These are phyloP conservation scores for Starmerella apicola DNA, from an alignment of 805 yeast species.

Conservation along the genomic window DNA sequence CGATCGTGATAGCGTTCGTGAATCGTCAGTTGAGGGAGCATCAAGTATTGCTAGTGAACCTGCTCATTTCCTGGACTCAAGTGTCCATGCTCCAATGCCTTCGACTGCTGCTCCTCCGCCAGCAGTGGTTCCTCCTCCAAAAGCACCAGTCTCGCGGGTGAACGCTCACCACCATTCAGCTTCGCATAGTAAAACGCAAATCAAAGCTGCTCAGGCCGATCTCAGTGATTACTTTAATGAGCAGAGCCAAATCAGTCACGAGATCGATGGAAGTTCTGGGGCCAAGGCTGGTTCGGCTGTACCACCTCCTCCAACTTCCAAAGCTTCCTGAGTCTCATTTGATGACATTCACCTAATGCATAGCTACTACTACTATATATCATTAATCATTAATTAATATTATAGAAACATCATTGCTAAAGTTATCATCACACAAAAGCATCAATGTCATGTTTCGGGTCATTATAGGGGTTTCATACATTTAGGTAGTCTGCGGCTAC, in stretches of 20 bases:
- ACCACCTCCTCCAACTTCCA: no score
- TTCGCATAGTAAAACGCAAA: neutral
- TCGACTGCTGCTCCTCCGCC: neutral
- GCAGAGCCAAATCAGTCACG: slow-evolving; percentile 20
- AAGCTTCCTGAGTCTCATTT: no score
- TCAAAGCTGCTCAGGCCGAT: slow-evolving; percentile 3
- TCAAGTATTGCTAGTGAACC: no score
- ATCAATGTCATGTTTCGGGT: no score
- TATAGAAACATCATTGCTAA: no score
- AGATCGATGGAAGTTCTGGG: slow-evolving; percentile 13
- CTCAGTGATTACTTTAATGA: slow-evolving; percentile 21
- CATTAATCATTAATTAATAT: no score
- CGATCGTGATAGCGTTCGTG: slow-evolving; percentile 7
- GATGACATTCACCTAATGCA: no score
- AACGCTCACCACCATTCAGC: slow-evolving; percentile 1
- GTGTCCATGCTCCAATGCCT: slow-evolving; percentile 2
- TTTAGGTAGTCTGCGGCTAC: slow-evolving; percentile 89
- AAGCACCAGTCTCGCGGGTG: neutral
- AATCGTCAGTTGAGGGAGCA: no score
- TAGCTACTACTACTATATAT: no score
- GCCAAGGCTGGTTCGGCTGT: slow-evolving; percentile 2
- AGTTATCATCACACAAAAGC: no score
- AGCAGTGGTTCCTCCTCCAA: neutral
- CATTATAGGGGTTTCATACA: no score
- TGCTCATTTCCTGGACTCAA: neutral